Evolutionary conservation across 352 stramenopile genomes (phyloP), one percentile per base, ranked within the genome.

Genomic region (Pythium scleroteichum): DNA sequence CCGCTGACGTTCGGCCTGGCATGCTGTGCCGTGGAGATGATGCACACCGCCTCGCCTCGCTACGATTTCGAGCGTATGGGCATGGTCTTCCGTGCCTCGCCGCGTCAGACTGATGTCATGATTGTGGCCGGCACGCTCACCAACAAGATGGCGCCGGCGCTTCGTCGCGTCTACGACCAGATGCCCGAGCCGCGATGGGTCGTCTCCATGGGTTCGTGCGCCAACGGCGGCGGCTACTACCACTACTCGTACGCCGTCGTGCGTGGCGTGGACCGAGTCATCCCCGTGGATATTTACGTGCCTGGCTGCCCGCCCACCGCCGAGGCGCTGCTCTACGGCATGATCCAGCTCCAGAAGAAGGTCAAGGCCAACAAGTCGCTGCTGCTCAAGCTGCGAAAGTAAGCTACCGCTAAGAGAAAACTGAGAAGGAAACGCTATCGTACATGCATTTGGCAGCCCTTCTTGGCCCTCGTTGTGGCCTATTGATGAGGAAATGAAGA

Each of bases 21-120:
- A 8, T 99, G 98, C 76, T 99, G 98, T 71, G 97, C 97, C 49
- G 96, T 99, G 19, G 98, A 99, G 83, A 99, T 99, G 97, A 99
- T 99, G 89, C 89, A 97, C 59, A 68, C 64, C 68, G 76, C 73
- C 53, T 76, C 69, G 27, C 81, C 84, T 13, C 88, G 97, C 22
- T 99, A 99, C 72, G 97, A 99, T 77, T 97, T 99, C 71, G 97
- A 99, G 73, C 92, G 97, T 46, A 97, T 99, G 68, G 97, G 97
- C 32, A 99, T 99, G 92, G 93, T 99, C 14, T 99, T 99, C 69
- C 96, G 97, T 67, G 97, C 97, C 0, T 94, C 82, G 42, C 91
- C 91, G 9, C 88, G 95, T 65, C 94, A 98, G 72, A 97, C 94
- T 6, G 97, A 99, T 79, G 95, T 99, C 7, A 99, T 99, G 97